Evolutionary conservation across 2,329 filamentous ascomycete genomes (phyloP).

Genomic region (Trichophyton benhamiae): DNA sequence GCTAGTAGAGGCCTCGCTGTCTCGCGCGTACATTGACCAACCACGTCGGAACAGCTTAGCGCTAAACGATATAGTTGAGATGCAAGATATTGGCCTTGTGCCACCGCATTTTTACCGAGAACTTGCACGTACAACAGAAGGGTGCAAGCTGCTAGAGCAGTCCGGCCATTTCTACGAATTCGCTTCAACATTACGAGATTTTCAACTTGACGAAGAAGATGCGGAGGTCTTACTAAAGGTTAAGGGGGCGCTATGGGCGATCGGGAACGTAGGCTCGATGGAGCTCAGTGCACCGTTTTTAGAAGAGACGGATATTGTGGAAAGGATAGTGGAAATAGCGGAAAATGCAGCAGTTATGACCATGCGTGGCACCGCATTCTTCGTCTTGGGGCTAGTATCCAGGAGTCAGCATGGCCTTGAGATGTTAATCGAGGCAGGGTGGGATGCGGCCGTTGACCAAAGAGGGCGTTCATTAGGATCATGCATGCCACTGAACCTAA

Average conservation of each 20-base stretch:
- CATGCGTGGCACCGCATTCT: constrained; percentile 88
- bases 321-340: constrained; percentile 76
- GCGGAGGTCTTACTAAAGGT: constrained; percentile 78
- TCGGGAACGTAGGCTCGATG: constrained; percentile 97
- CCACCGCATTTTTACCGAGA: constrained; percentile 98
- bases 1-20: constrained; percentile 89
- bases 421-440: constrained; percentile 77
- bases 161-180: constrained; percentile 98
- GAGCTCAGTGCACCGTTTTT: constrained; percentile 90
- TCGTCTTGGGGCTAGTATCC: constrained; percentile 84
- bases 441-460: constrained; percentile 80
- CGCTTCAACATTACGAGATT: constrained; percentile 72
- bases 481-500: constrained; percentile 69
- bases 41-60: constrained; percentile 37
- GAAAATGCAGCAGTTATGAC: constrained; percentile 82
- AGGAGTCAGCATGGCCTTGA: constrained; percentile 84
- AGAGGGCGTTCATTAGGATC: constrained; percentile 75
- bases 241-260: constrained; percentile 93
- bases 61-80: constrained; percentile 47
- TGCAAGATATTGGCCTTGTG: constrained; percentile 49
- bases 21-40: constrained; percentile 58
- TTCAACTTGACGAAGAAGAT: constrained; percentile 75
- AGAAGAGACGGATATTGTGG: constrained; percentile 77
- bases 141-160: constrained; percentile 75
- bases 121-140: constrained; percentile 80